These are phyloP conservation scores for Aspergillus novoparasiticus DNA, from an alignment of 2,329 filamentous ascomycete species.

Conservation along the genomic window DNA sequence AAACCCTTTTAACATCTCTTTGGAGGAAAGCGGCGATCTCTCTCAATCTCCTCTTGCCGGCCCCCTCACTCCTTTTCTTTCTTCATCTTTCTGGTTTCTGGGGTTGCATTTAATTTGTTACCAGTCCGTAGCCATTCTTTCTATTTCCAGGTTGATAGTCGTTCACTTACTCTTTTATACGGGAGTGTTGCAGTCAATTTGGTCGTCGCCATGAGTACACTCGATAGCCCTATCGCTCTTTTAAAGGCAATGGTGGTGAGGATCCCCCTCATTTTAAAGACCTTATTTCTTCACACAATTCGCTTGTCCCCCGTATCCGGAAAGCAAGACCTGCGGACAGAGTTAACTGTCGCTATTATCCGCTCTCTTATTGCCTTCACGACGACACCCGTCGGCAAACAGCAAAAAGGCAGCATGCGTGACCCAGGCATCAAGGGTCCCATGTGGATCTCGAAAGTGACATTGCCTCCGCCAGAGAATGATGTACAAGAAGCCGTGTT, in stretches of 20 bases:
- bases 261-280: slow-evolving; percentile 47
- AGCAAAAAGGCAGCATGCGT: slow-evolving; percentile 64
- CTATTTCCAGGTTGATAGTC: background rate
- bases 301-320: slow-evolving; percentile 69
- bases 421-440: slow-evolving; percentile 73
- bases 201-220: slow-evolving; percentile 25
- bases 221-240: slow-evolving; percentile 28
- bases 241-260: slow-evolving; percentile 42
- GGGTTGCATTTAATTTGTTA: background rate
- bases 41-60: background rate
- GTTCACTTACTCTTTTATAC: background rate
- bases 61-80: background rate
- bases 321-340: slow-evolving; percentile 78
- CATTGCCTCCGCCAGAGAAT: slow-evolving; percentile 60
- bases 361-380: slow-evolving; percentile 61
- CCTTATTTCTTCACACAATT: slow-evolving; percentile 51
- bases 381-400: slow-evolving; percentile 57
- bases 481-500: slow-evolving; percentile 42
- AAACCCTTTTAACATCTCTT: background rate
- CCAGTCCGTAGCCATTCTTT: background rate
- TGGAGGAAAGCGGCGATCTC: background rate
- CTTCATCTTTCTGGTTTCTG: background rate
- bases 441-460: slow-evolving; percentile 78
- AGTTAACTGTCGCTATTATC: slow-evolving; percentile 71
- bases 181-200: background rate